Evolutionary conservation across 108 stramenopile species (phyloP), one percentile per base, ranked within the genome.

Genomic region (Skeletonema tropicum): DNA sequence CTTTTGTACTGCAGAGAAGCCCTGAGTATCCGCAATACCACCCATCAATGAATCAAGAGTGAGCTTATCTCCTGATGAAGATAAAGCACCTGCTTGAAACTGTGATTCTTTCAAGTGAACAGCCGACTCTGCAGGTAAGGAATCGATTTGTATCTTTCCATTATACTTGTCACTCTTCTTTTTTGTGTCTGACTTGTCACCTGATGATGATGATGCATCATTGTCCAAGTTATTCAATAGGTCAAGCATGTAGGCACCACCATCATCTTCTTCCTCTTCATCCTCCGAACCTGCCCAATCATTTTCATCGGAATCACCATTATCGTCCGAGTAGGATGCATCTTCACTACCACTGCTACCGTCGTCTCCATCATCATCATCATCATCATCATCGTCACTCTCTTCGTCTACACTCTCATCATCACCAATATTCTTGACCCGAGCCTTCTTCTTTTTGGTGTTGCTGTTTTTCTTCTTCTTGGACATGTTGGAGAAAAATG

Each of bases 11-110:
- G 71, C 64, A 23, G 89, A 82, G 73, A 94, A 96, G 17, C 90
- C 96, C 68, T 88, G 72, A 39, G 96, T 94, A 74, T 96, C 88
- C 19, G 92, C 71, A 21, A 99, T 77, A 14, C 89, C 84, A 42
- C 83, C 87, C 85, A 97, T 91, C 60, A 98, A 70, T 32, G 90
- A 86, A 73, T 96, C 95, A 65, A 98, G 52, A 6, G 95, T 94
- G 15, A 97, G 72, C 9, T 77, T 65, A 6, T 69, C 60, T 6
- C 55, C 55, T 14, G 82, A 30, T 6, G 84, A 64, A 65, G 83
- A 85, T 17, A 75, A 21, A 11, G 74, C 30, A 2, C 64, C 73
- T 12, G 80, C 73, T 14, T 58, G 41, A 38, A 66, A 73, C 66
- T 88, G 77, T 7, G 76, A 80, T 75, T 92, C 89, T 60, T 70